Evolutionary conservation across 164 flowering plant genomes (phyloP), one percentile per base, ranked within the genome.

Genomic region (Magnolia changhungtana): DNA sequence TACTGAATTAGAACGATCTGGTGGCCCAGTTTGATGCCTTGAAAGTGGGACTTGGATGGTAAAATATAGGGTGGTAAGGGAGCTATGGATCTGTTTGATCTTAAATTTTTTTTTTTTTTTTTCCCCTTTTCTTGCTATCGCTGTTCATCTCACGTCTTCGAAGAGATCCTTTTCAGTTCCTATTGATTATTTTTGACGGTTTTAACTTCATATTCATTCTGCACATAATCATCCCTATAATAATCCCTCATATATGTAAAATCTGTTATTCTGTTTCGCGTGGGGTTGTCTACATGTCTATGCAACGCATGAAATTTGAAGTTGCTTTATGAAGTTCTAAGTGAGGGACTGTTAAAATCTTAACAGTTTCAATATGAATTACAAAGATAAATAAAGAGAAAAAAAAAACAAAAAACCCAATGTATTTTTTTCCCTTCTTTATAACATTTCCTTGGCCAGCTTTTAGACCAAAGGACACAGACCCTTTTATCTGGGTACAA

Each of bases 11-110:
- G 66, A 91, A 89, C 78, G 91, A 86, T 16, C 81, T 90, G 76
- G 87, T 86, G 1, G 88, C 88, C 4, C 75, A 83, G 9, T 84
- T 96, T 84, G 92, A 91, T 14, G 90, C 96, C 49, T 79, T 94
- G 74, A 89, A 83, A 82, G 87, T 90, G 9, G 63, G 31, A 58
- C 51, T 10, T 20, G 11, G 14, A 49, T 74, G 71, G 76, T 75
- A 76, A 76, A 31, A 11, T 10, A 29, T 69, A 73, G 52, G 67
- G 16, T 31, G 11, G 18, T 19, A n/a, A 14, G 49, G 71, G 8
- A 11, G 1, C 16, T 29, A 19, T 68, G 23, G 65, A 37, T 16
- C 21, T 27, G 18, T 31, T 20, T 71, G 31, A 51, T 13, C 24
- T 5, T 69, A 63, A 50, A n/a, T n/a, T n/a, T n/a, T n/a, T n/a